A percentile compares a stretch with the other conserved stretches of the same genome.
Conservation (phyloP, 2,329 filamentous ascomycete species). For the Rutstroemia sp. region DNA sequence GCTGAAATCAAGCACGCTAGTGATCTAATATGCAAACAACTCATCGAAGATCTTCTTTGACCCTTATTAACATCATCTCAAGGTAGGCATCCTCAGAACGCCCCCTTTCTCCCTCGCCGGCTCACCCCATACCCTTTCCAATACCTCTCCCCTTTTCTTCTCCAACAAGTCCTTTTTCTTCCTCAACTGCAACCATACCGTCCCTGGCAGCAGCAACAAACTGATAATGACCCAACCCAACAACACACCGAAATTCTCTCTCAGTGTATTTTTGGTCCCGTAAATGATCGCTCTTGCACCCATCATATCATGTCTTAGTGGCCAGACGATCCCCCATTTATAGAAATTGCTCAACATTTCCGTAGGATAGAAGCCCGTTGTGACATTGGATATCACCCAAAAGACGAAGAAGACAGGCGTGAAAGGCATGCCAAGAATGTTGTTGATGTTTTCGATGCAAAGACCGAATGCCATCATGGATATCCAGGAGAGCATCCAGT, state of each 20-base stretch:
- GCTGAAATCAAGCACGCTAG: no score
- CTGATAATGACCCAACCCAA: conserved; percentile 13
- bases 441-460: conserved; percentile 16
- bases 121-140: conserved; percentile 14
- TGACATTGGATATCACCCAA: conserved; percentile 18
- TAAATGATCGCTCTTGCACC: conserved; percentile 14
- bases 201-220: conserved; percentile 14
- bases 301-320: conserved; percentile 14
- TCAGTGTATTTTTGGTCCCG: conserved; percentile 15
- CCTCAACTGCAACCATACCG: conserved; percentile 16
- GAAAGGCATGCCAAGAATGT: conserved; percentile 15
- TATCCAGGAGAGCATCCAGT: conserved; percentile 18
- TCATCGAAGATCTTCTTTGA: no score
- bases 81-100: background rate
- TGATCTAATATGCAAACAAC: no score
- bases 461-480: conserved; percentile 18
- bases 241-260: conserved; percentile 14
- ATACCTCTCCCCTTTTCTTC: conserved; percentile 9
- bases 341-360: conserved; percentile 17
- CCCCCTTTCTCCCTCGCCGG: conserved; percentile 5
- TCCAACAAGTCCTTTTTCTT: conserved; percentile 6
- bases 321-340: conserved; percentile 15
- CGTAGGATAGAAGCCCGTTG: conserved; percentile 16
- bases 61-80: background rate
- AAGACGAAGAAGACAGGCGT: conserved; percentile 19